Base-by-base conservation (phyloP, 164 flowering plant species). In the Stephania japonica region DNA sequence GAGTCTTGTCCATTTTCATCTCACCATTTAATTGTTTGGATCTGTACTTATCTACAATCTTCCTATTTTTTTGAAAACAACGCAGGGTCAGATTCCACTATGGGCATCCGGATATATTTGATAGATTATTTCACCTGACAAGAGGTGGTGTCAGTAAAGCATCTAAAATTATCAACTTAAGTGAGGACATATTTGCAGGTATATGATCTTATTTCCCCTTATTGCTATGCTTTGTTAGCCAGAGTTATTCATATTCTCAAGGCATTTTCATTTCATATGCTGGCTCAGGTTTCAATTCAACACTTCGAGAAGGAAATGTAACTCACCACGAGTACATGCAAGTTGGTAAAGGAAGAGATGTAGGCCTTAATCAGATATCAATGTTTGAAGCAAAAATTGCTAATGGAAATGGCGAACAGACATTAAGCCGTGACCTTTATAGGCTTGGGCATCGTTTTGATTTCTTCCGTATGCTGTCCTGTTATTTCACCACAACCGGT, bases 131-230 rank as follows among this genome's bases (percentile, higher is more conserved):
- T 82, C 98, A 93, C 84, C 89, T 96, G 10, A 87, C 97, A 0
- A 84, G 99, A 73, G 98, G 99, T 14, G 98, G 99, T 75, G 85
- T 96, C 67, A 93, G 98, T 75, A 96, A 96, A 85, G 98, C 98
- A 42, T 93, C 99, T 47, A 90, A 90, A 78, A 85, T 86, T 69
- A 93, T 96, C 83, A 96, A 96, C 78, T 78, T 93, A 78, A 93
- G 98, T 76, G 99, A 96, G 81, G 99, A 93, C 75, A 96, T 96
- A 65, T 96, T 96, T 87, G 99, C 98, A 72, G 99, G 99, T 86
- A 84, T 41, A 77, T 74, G 42, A 4, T 23, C 5, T 25, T 72
- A 42, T 43, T 42, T 38, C 7, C 12, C 27, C 16, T 25, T 23
- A 3, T 43, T 70, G 63, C 13, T 12, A 12, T 5, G 69, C 38